Evolutionary conservation across 257 asterid genomes (phyloP), one percentile per base, ranked within the genome.

Genomic region (Knoxia roxburghii): DNA sequence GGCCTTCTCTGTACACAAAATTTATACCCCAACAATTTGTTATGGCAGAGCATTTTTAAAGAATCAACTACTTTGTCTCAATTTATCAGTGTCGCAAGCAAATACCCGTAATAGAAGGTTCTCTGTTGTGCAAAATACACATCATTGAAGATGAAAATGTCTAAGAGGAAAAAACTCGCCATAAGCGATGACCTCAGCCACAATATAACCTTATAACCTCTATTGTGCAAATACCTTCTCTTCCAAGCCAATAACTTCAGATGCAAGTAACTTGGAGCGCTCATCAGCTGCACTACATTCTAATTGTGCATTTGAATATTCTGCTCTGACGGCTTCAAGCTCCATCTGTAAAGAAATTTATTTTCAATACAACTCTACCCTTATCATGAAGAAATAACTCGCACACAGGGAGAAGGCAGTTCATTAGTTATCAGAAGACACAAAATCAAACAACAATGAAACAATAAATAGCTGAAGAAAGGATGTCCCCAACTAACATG

Each of bases 221-320:
- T 35, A 13, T 26, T 3, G 24, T 15, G 0, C 3, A 11, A 17
- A 50, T 79, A 94, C 99, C 98, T 91, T 94, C 81, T 94, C 99
- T 79, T 94, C 99, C 82, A 90, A 87, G 54, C 81, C 95, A 80
- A 94, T 94, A 70, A 94, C 96, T 87, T 94, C 99, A 65, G 99
- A 86, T 63, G 96, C 98, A 80, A 94, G 82, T 61, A 94, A 77
- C 69, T 88, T 94, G 70, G 96, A 90, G 15, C 96, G 96, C 74
- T 94, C 97, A 84, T 94, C 99, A 65, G 97, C 99, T 55, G 99
- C 98, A 79, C 81, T 82, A 72, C 96, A 94, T 84, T 90, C 99
- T 77, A 94, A 74, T 66, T 81, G 96, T 40, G 85, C 96, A 84
- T 90, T 88, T 71, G 81, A 76, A 71, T 83, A 90, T 77, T 89